Evolutionary conservation across 306 rosid genomes (phyloP).

Genomic region (Vigna mungo): DNA sequence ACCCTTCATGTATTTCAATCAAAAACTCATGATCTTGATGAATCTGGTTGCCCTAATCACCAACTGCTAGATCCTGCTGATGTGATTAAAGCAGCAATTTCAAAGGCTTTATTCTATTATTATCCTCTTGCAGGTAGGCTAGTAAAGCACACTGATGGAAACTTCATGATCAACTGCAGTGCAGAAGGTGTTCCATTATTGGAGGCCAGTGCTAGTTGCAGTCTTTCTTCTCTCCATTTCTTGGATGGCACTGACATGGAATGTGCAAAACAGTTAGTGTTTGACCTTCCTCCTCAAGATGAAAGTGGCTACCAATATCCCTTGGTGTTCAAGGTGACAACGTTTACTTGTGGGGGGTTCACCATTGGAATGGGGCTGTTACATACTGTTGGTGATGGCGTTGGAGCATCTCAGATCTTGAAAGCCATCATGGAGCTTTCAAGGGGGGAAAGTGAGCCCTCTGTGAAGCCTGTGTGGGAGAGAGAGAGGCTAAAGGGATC

Average conservation of each 20-base stretch:
- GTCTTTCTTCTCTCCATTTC: slow-evolving; percentile 43
- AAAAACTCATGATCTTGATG: no score
- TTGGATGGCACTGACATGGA: slow-evolving; percentile 25
- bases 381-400: slow-evolving; percentile 48
- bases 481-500: no score
- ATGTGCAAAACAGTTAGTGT: slow-evolving; percentile 32
- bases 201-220: slow-evolving; percentile 42
- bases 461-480: slow-evolving; percentile 42
- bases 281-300: slow-evolving; percentile 40
- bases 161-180: slow-evolving; percentile 35
- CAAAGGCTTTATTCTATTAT: no score
- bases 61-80: no score
- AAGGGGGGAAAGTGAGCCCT: slow-evolving; percentile 38
- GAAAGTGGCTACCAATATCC: slow-evolving; percentile 32
- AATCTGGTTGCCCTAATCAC: no score
- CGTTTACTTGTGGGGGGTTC: slow-evolving; percentile 52
- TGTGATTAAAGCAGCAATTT: no score
- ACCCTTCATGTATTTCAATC: no score
- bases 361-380: slow-evolving; percentile 46
- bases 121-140: no score
- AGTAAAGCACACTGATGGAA: slow-evolving; percentile 33
- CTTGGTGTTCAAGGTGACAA: slow-evolving; percentile 44
- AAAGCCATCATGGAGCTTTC: slow-evolving; percentile 46
- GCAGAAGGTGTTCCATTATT: slow-evolving; percentile 54
- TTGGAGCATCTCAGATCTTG: slow-evolving; percentile 41